phyloP scores from a whole-genome alignment of 441 rosid genomes.

The Hura crepitans region DNA sequence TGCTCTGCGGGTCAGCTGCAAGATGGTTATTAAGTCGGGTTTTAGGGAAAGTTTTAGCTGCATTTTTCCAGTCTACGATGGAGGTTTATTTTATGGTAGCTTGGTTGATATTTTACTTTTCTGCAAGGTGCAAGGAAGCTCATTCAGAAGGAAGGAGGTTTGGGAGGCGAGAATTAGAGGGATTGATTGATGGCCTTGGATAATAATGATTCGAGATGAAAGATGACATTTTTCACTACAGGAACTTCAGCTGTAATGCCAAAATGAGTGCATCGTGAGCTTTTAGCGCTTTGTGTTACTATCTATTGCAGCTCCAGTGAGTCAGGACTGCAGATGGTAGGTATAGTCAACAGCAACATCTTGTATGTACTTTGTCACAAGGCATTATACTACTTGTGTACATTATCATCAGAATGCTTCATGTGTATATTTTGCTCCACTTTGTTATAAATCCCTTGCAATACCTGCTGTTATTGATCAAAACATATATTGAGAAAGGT shows the following conservation, averaged over 20 bases:
- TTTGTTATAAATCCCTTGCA: conserved; percentile 33
- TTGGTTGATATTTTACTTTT: conserved; percentile 81
- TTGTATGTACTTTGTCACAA: conserved; percentile 40
- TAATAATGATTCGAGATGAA: conserved; percentile 32
- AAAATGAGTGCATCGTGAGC: conserved; percentile 26
- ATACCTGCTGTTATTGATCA: conserved; percentile 22
- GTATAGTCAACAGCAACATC: conserved; percentile 27
- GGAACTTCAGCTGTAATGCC: conserved; percentile 28
- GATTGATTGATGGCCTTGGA: conserved; percentile 62
- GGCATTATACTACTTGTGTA: conserved; percentile 52
- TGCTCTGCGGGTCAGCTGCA: conserved; percentile 67
- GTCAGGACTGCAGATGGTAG: conserved; percentile 35
- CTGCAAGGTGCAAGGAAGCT: conserved; percentile 69
- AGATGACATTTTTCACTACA: conserved; percentile 20
- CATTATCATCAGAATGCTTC: conserved; percentile 46
- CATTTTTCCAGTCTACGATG: conserved; percentile 54
- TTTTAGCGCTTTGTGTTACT: conserved; percentile 32
- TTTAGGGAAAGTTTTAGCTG: conserved; percentile 54
- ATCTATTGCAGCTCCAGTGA: conserved; percentile 33
- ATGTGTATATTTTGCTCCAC: conserved; percentile 56
- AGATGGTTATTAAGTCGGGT: conserved; percentile 49
- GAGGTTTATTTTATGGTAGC: conserved; percentile 89
- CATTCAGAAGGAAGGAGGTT: conserved; percentile 57
- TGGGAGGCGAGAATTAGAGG: conserved; percentile 82
- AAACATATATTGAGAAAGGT: conserved; percentile 25